These are phyloP conservation scores for Chiua virens DNA, from an alignment of 768 basidiomycete species.

Conservation along the genomic window DNA sequence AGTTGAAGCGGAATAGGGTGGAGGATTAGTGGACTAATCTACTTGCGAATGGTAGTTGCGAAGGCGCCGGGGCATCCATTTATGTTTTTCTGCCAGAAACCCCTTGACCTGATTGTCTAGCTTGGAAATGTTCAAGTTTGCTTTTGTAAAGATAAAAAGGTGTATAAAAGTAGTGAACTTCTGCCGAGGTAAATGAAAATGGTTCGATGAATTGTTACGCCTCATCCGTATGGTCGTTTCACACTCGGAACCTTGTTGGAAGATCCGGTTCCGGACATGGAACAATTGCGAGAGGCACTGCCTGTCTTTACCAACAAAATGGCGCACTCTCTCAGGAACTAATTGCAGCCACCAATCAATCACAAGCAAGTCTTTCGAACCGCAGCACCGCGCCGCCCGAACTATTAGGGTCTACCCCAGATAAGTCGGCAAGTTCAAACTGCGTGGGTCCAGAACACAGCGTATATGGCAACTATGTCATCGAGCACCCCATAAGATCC, in stretches of 20 bases:
- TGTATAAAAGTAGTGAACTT: constrained; percentile 24
- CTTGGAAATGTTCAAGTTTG: constrained; percentile 18
- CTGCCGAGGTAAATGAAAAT: constrained; percentile 23
- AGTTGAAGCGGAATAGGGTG: constrained; percentile 27
- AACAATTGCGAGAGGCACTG: constrained; percentile 32
- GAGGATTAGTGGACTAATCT: constrained; percentile 23
- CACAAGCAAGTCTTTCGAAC: constrained; percentile 16
- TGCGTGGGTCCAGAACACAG: constrained; percentile 31
- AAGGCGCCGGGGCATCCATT: constrained; percentile 11
- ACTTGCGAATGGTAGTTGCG: constrained; percentile 1
- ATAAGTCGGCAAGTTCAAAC: constrained; percentile 9
- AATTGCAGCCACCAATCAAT: constrained; percentile 28
- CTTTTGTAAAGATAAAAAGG: background rate
- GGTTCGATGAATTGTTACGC: constrained; percentile 26
- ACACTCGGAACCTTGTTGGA: constrained; percentile 30
- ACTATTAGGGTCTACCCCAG: constrained; percentile 22
- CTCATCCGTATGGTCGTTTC: constrained; percentile 16
- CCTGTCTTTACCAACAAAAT: constrained; percentile 22
- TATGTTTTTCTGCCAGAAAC: constrained; percentile 15
- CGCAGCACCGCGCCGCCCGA: constrained; percentile 23
- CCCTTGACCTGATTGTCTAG: constrained; percentile 23
- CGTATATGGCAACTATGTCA: constrained; percentile 37
- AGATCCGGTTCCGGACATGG: constrained; percentile 32
- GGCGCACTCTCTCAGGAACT: constrained; percentile 27
- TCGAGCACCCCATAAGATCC: constrained; percentile 35